These are phyloP conservation scores for Cryptosporidium xiaoi DNA, from an alignment of 169 alveolate species.

Conservation along the genomic window DNA sequence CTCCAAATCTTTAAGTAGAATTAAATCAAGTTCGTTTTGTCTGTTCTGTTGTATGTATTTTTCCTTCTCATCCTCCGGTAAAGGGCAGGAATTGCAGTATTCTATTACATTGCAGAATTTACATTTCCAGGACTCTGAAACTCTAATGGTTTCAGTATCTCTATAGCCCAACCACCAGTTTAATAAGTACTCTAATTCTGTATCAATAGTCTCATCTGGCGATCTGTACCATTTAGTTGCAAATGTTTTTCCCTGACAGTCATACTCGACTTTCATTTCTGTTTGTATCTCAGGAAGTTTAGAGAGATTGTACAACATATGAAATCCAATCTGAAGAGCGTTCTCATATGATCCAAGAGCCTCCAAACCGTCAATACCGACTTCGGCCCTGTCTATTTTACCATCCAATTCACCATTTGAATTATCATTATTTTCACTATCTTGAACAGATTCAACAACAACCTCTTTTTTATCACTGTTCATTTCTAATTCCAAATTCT, in stretches of 20 bases:
- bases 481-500: not conserved
- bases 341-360: constrained; percentile 3
- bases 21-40: constrained; percentile 39
- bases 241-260: constrained; percentile 62
- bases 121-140: constrained; percentile 66
- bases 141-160: constrained; percentile 30
- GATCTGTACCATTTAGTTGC: constrained; percentile 66
- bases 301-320: constrained; percentile 15
- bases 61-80: constrained; percentile 23
- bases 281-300: constrained; percentile 37
- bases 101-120: constrained; percentile 61
- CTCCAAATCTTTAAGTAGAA: constrained; percentile 53
- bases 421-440: constrained; percentile 5
- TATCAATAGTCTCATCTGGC: constrained; percentile 19
- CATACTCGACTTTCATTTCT: constrained; percentile 71
- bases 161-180: constrained; percentile 69
- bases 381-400: not conserved
- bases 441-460: not conserved
- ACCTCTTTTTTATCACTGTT: not conserved
- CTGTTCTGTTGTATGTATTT: constrained; percentile 30
- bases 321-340: constrained; percentile 30
- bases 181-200: constrained; percentile 44
- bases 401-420: not conserved
- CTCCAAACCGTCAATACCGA: not conserved
- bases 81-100: constrained; percentile 49